A percentile compares a stretch with the other conserved stretches of the same genome.
phyloP scores from a whole-genome alignment of 139 green algal genomes.

The Chlamydomonas sp. region DNA sequence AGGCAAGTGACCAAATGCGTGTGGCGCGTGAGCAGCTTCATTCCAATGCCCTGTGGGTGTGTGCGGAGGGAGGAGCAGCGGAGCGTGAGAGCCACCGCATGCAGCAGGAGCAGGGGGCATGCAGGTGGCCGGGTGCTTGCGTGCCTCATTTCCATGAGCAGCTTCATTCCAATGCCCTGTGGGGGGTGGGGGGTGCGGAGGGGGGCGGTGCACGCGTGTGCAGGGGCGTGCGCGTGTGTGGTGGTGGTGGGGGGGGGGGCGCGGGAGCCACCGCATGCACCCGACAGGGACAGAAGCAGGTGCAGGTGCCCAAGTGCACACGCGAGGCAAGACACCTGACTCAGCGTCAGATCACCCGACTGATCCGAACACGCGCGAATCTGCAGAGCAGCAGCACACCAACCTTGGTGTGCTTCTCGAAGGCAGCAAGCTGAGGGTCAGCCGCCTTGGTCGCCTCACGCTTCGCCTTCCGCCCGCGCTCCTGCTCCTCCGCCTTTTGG shows the following conservation, averaged over 20 bases:
- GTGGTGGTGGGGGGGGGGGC: too few species aligned
- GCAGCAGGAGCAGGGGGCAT: too few species aligned
- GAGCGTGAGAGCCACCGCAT: not conserved
- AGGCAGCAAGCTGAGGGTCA: slow-evolving; percentile 57
- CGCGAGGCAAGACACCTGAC: too few species aligned
- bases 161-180: slow-evolving; percentile 87
- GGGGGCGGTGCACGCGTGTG: too few species aligned
- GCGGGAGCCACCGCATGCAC: too few species aligned
- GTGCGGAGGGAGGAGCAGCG: not conserved
- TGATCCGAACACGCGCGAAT: slow-evolving; percentile 4
- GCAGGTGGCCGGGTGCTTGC: too few species aligned
- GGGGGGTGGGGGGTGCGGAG: too few species aligned
- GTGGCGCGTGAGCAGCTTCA: slow-evolving; percentile 96
- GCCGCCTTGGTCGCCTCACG: slow-evolving; percentile 15
- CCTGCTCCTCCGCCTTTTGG: slow-evolving; percentile 18
- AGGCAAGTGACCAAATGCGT: too few species aligned
- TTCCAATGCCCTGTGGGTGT: slow-evolving; percentile 87
- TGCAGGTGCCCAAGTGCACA: too few species aligned
- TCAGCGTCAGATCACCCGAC: too few species aligned
- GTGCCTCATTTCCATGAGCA: slow-evolving; percentile 95
- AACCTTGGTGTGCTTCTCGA: slow-evolving; percentile 91
- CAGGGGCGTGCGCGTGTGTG: too few species aligned
- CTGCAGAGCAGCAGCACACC: slow-evolving; percentile 1
- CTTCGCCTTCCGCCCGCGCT: slow-evolving; percentile 25
- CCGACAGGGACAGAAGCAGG: too few species aligned